These are phyloP conservation scores for Trichosporon sp. DNA, from an alignment of 1,284 basidiomycete genomes.

Conservation along the genomic window DNA sequence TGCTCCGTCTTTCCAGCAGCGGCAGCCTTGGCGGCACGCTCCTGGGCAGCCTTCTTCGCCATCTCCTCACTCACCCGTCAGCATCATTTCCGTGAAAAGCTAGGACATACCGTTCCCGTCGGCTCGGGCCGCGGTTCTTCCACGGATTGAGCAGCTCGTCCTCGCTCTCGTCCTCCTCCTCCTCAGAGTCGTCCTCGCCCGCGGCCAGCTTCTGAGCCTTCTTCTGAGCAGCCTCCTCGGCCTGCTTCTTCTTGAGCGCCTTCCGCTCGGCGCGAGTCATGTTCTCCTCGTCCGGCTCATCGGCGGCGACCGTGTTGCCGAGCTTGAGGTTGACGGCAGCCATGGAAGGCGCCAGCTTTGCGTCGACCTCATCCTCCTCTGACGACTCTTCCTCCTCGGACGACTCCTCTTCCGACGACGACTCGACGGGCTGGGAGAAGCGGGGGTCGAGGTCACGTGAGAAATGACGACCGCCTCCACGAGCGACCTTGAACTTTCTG, in stretches of 20 bases:
- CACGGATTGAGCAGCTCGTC: conserved; percentile 31
- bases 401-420: conserved; percentile 32
- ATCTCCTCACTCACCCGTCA: conserved; percentile 65
- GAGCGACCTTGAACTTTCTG: conserved; percentile 72
- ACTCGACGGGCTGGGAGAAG: conserved; percentile 11
- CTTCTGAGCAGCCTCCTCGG: conserved; percentile 45
- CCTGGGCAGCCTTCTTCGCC: conserved; percentile 80
- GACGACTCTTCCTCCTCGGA: conserved; percentile 28
- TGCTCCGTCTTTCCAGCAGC: conserved; percentile 78
- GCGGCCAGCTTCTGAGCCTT: conserved; percentile 32
- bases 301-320: conserved; percentile 42
- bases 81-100: background rate
- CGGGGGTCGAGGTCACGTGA: conserved; percentile 53
- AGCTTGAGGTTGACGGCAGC: conserved; percentile 43
- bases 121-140: conserved; percentile 47
- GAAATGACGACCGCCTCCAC: conserved; percentile 77
- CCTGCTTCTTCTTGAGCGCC: conserved; percentile 65
- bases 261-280: conserved; percentile 61
- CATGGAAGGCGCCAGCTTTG: conserved; percentile 45
- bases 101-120: conserved; percentile 62
- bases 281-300: conserved; percentile 49
- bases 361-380: conserved; percentile 19
- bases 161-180: conserved; percentile 55
- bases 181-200: conserved; percentile 51
- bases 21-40: conserved; percentile 57